These are phyloP conservation scores for Thuidium tamariscinum DNA, from an alignment of 225 moss, liverwort and hornwort genomes.

Conservation along the genomic window DNA sequence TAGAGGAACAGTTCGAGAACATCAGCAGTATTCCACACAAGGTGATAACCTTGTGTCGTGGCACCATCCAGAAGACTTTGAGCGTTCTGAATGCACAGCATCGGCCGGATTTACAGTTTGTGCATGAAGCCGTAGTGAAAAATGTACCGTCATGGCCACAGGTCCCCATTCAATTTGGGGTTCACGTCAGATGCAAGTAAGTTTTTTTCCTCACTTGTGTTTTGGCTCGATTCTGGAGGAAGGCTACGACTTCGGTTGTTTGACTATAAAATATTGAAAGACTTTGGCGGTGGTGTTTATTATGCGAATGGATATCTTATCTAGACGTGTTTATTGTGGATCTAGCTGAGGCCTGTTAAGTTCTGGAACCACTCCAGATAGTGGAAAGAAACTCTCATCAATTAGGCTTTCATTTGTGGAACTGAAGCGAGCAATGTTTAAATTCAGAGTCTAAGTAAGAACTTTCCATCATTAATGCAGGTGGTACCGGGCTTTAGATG, in stretches of 20 bases:
- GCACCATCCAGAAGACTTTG: conserved; percentile 69
- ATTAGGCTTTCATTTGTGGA: not conserved
- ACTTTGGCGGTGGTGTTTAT: not conserved
- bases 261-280: not conserved
- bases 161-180: conserved; percentile 5
- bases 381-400: not conserved
- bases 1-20: conserved; percentile 75
- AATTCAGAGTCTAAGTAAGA: not conserved
- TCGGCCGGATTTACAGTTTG: conserved; percentile 26
- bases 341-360: not conserved
- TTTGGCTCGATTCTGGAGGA: not conserved
- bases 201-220: not conserved
- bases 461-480: conserved; percentile 23
- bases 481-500: conserved; percentile 71
- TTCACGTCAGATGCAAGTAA: conserved; percentile 31
- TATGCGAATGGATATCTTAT: not conserved
- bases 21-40: conserved; percentile 72
- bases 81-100: conserved; percentile 25
- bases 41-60: conserved; percentile 74
- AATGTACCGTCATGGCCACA: conserved; percentile 1
- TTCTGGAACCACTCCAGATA: not conserved
- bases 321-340: not conserved
- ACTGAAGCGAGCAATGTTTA: not conserved
- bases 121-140: conserved; percentile 51
- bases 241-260: not conserved